Evolutionary conservation across 768 basidiomycete species (phyloP).

Genomic region (Pleurotus salmoneostramineus): DNA sequence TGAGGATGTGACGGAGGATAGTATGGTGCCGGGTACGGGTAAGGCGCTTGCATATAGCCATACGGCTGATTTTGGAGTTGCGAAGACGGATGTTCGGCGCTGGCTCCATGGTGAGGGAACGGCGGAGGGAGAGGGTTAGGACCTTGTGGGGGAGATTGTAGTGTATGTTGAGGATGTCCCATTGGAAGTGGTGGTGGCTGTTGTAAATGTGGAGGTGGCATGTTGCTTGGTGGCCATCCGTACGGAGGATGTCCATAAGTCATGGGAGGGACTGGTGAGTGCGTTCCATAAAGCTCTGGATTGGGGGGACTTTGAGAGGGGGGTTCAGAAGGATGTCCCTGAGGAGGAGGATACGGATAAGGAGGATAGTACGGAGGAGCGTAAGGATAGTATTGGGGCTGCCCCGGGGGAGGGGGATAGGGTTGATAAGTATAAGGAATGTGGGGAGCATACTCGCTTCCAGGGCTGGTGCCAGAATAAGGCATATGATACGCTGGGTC

Average conservation of each 20-base stretch:
- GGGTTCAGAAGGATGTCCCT: constrained; percentile 28
- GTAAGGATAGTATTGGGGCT: constrained; percentile 13
- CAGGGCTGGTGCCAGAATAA: constrained; percentile 22
- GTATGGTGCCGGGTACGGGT: constrained; percentile 28
- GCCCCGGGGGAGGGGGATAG: constrained; percentile 15
- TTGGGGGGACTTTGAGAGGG: constrained; percentile 20
- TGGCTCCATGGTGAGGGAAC: not conserved
- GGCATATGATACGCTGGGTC: constrained; percentile 41
- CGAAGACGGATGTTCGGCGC: constrained; percentile 4
- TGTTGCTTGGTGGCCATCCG: constrained; percentile 31
- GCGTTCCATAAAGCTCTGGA: constrained; percentile 25
- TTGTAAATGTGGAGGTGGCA: constrained; percentile 15
- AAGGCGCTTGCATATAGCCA: constrained; percentile 25
- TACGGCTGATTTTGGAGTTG: constrained; percentile 11
- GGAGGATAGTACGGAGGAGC: constrained; percentile 31
- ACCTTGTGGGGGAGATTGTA: constrained; percentile 1
- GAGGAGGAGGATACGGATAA: constrained; percentile 35
- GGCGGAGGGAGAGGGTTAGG: not conserved
- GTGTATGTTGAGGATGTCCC: constrained; percentile 13
- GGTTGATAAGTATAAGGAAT: constrained; percentile 49
- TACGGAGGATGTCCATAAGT: constrained; percentile 28
- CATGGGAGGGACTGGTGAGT: constrained; percentile 24
- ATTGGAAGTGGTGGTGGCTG: constrained; percentile 17
- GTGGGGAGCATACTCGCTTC: constrained; percentile 39
- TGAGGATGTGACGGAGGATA: constrained; percentile 31